phyloP scores from a whole-genome alignment of 768 basidiomycete genomes.

The Collybiopsis luxurians region DNA sequence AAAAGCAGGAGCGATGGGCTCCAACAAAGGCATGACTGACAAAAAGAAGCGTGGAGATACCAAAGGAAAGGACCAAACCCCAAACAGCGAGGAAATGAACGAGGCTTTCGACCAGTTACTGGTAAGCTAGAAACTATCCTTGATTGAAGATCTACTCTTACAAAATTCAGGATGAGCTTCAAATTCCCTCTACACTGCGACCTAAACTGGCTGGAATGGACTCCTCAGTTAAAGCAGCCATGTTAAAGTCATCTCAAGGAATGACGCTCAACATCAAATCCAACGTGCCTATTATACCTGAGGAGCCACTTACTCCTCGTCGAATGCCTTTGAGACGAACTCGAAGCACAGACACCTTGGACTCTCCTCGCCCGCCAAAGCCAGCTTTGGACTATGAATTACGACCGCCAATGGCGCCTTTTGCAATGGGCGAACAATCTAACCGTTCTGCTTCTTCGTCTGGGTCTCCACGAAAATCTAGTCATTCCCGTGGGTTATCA shows the following conservation, averaged over 20 bases:
- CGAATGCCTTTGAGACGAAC: slow-evolving; percentile 55
- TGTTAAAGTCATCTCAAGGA: slow-evolving; percentile 83
- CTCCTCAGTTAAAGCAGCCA: slow-evolving; percentile 82
- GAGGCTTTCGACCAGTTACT: slow-evolving; percentile 80
- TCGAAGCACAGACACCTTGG: slow-evolving; percentile 71
- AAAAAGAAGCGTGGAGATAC: slow-evolving; percentile 43
- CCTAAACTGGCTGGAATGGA: slow-evolving; percentile 83
- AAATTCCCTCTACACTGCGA: slow-evolving; percentile 76
- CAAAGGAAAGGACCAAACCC: slow-evolving; percentile 37
- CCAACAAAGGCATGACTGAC: slow-evolving; percentile 30
- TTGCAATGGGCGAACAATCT: slow-evolving; percentile 36
- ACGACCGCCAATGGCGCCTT: slow-evolving; percentile 33
- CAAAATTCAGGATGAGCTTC: slow-evolving; percentile 71
- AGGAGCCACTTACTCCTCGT: slow-evolving; percentile 47
- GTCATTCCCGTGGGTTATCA: slow-evolving; percentile 61
- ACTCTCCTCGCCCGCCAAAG: slow-evolving; percentile 48
- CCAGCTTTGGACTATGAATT: slow-evolving; percentile 36
- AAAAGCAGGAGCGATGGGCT: slow-evolving; percentile 10
- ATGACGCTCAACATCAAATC: slow-evolving; percentile 42
- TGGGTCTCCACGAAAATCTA: slow-evolving; percentile 36
- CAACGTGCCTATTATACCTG: slow-evolving; percentile 17
- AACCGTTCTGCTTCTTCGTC: slow-evolving; percentile 38
- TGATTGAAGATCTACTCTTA: not conserved
- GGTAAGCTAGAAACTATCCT: slow-evolving; percentile 40
- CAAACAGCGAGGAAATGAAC: slow-evolving; percentile 44